Evolutionary conservation across 306 rosid genomes (phyloP), one percentile per base, ranked within the genome.

Genomic region (Cucumis sativus): DNA sequence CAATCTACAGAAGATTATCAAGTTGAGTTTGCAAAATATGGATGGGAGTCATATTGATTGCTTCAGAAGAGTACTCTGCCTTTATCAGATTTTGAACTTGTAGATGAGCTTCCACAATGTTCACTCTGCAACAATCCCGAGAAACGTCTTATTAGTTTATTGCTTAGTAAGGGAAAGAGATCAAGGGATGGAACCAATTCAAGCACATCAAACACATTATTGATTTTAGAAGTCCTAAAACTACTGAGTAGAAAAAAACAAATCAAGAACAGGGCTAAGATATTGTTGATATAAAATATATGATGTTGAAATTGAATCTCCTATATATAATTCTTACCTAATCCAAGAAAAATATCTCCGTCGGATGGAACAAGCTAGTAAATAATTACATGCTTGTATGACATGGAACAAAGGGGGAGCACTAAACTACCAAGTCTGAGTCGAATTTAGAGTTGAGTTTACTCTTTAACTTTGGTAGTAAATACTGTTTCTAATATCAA

Each of bases 21-120:
- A 95, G 97, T 85, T 84, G 91, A 63, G 82, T 78, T 81, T 90
- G 91, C 74, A 92, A 86, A 79, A 90, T 89, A 77, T 83, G 88
- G 41, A 88, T 78, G 77, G 97, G 83, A 65, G 88, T 86, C 87
- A 92, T 82, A 81, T 89, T 87, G 82, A 91, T 88, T 82, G 78
- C 30, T 83, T 92, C 92, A 16, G 79, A 73, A 3, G 94, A 87
- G 87, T 95, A 95, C 83, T 95, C 99, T 33, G 92, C 82, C 80
- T 88, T 88, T 3, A 95, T 84, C 41, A 95, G 79, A 74, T 88
- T 77, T 66, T 86, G 93, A 76, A 95, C 85, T 88, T 92, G 99
- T 78, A 83, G 76, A 82, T 95, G 97, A 66, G 99, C 99, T 85
- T 95, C 99, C 65, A 92, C 87, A 17, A 95, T 92, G 80, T 95